Percentiles rank a stretch among this genome's conserved stretches.
These are phyloP conservation scores for Citrus cavaleriei DNA, from an alignment of 345 rosid species.

Conservation along the genomic window DNA sequence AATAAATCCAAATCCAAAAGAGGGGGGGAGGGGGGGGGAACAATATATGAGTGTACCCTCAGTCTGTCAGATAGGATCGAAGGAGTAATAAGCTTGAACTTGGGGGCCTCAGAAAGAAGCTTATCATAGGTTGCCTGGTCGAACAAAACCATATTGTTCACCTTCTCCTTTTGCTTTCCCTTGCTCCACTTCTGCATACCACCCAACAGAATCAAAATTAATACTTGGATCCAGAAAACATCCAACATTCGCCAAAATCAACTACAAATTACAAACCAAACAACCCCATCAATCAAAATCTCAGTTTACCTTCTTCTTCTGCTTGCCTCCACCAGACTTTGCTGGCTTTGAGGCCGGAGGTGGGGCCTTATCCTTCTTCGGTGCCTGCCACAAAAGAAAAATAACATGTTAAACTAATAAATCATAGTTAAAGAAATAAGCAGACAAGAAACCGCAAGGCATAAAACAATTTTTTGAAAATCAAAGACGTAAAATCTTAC, in stretches of 20 bases:
- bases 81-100: constrained; percentile 49
- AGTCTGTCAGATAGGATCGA: constrained; percentile 48
- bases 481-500: not conserved
- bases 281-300: not conserved
- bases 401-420: not conserved
- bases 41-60: constrained; percentile 27
- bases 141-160: constrained; percentile 56
- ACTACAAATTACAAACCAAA: not conserved
- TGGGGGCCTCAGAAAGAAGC: constrained; percentile 45
- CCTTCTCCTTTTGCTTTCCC: constrained; percentile 59
- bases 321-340: constrained; percentile 45
- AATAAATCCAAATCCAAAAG: not conserved
- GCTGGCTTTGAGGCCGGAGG: constrained; percentile 42
- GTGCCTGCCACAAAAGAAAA: constrained; percentile 21
- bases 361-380: constrained; percentile 50
- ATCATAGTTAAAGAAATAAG: not conserved
- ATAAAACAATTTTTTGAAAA: not conserved
- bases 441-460: not conserved
- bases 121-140: constrained; percentile 51
- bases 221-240: not conserved
- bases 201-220: not conserved
- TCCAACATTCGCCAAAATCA: not conserved
- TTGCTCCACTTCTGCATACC: constrained; percentile 46
- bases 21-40: too few relatives aligned
- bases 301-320: constrained; percentile 37